A percentile compares a stretch with the other conserved stretches of the same genome.
Evolutionary conservation across 306 rosid species (phyloP).

Genomic region (Erythrophleum fordii): DNA sequence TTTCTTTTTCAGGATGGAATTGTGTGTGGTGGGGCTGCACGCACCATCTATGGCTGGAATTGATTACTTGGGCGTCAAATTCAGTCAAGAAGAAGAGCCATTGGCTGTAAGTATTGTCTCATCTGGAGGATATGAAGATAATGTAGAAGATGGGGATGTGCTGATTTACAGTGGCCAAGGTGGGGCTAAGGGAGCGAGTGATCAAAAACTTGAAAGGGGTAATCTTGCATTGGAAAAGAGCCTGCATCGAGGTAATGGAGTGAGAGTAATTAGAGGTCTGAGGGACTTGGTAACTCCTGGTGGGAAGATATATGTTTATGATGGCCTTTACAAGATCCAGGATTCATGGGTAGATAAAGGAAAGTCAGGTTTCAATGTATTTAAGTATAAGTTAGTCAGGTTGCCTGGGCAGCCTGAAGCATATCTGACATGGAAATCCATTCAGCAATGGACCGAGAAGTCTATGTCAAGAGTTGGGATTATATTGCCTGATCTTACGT

Average conservation of each 20-base stretch:
- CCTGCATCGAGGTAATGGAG: conserved; percentile 72
- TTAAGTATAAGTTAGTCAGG: conserved; percentile 74
- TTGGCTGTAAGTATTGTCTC: conserved; percentile 93
- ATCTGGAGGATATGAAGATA: conserved; percentile 92
- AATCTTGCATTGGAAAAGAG: conserved; percentile 93
- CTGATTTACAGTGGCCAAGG: conserved; percentile 95
- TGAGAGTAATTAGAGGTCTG: conserved; percentile 85
- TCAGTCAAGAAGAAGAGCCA: conserved; percentile 76
- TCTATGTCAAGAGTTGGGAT: conserved; percentile 66
- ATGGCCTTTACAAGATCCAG: conserved; percentile 86
- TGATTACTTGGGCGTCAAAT: conserved; percentile 75
- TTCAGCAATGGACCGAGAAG: conserved; percentile 77
- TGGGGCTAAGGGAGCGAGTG: conserved; percentile 73
- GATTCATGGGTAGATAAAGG: conserved; percentile 88
- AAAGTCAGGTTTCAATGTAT: conserved; percentile 77
- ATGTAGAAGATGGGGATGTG: conserved; percentile 71
- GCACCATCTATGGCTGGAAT: conserved; percentile 94
- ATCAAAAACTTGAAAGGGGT: conserved; percentile 98
- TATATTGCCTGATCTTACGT: conserved; percentile 89
- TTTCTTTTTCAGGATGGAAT: conserved; percentile 83
- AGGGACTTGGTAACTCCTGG: conserved; percentile 60
- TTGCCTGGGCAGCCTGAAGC: conserved; percentile 75
- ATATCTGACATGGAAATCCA: conserved; percentile 69
- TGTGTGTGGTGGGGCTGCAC: conserved; percentile 85
- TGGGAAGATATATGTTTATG: conserved; percentile 88